Evolutionary conservation across 108 stramenopile genomes (phyloP), one percentile per base, ranked within the genome.

Genomic region (Stephanodiscus triporus): DNA sequence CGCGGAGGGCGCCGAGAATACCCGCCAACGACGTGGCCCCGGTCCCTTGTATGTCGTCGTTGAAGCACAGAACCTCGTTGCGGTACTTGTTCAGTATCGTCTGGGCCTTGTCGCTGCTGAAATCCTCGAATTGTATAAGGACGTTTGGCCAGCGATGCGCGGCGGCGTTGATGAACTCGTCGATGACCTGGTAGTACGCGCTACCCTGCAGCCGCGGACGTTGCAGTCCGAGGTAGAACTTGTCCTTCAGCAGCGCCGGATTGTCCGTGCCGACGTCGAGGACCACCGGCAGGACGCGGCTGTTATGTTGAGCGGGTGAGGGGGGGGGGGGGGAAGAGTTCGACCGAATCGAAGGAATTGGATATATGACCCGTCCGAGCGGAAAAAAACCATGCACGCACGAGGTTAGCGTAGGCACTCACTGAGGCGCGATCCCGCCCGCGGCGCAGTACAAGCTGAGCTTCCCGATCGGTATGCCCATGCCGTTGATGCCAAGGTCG

Each of bases 11-110:
- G 64, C 93, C 86, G 55, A 97, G 58, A 17, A 93, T 59, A 3
- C 95, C 97, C 1, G 97, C 97, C 61, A 95, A 69, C 17, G 93
- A 83, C 13, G 92, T 94, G 8, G 95, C 94, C 8, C 95, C 97
- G 2, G 97, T 97, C 40, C 97, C 99, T 72, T 99, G 99, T 66
- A 99, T 99, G 73, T 99, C 99, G 80, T 99, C 99, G 83, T 99
- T 99, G 85, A 99, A 99, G 81, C 96, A 98, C 24, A 95, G 72
- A 50, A 90, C 86, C 22, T 88, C 67, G 54, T 95, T 60, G 27
- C 96, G 87, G 86, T 97, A 98, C 30, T 90, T 85, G 63, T 99
- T 93, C 71, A 99, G 84, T 30, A 99, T 85, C 20, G 70, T 85
- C 77, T 94, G 93, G 8, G 93, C 93, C 54, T 91, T 89, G 59